A percentile compares a stretch with the other conserved stretches of the same genome.
Evolutionary conservation across 2,329 filamentous ascomycete genomes (phyloP).

Genomic region (Neofusicoccum umdonicola): DNA sequence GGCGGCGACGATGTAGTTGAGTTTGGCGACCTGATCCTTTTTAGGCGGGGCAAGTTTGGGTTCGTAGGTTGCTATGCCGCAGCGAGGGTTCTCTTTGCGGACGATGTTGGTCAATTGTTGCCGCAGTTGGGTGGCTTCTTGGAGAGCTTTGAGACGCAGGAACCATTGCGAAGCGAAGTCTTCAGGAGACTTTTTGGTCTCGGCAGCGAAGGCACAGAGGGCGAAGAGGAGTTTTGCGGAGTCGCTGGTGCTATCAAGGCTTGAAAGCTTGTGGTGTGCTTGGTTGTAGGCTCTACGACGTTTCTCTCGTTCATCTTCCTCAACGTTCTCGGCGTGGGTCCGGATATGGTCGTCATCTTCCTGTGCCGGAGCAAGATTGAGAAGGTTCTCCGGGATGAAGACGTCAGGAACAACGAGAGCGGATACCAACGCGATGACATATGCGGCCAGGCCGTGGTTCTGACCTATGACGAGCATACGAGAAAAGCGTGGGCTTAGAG

Average conservation of each 20-base stretch:
- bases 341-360: slow-evolving; percentile 46
- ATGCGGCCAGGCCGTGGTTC: slow-evolving; percentile 75
- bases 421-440: slow-evolving; percentile 84
- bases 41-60: slow-evolving; percentile 58
- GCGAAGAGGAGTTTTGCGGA: slow-evolving; percentile 88
- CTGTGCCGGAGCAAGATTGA: slow-evolving; percentile 57
- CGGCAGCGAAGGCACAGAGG: slow-evolving; percentile 75
- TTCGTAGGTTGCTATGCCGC: slow-evolving; percentile 40
- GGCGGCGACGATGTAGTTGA: slow-evolving; percentile 88
- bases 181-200: slow-evolving; percentile 52
- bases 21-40: slow-evolving; percentile 65
- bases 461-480: slow-evolving; percentile 90
- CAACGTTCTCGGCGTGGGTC: slow-evolving; percentile 65
- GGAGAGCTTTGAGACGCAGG: slow-evolving; percentile 80
- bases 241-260: slow-evolving; percentile 78
- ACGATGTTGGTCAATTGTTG: slow-evolving; percentile 80
- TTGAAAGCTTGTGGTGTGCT: slow-evolving; percentile 75
- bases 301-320: slow-evolving; percentile 67
- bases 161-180: slow-evolving; percentile 80
- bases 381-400: slow-evolving; percentile 78
- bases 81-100: slow-evolving; percentile 64
- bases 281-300: slow-evolving; percentile 65
- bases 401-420: slow-evolving; percentile 85
- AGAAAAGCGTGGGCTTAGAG: slow-evolving; percentile 83
- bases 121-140: slow-evolving; percentile 80